Evolutionary conservation across 2,329 filamentous ascomycete genomes (phyloP).

Genomic region (Akanthomyces uredinophilus): DNA sequence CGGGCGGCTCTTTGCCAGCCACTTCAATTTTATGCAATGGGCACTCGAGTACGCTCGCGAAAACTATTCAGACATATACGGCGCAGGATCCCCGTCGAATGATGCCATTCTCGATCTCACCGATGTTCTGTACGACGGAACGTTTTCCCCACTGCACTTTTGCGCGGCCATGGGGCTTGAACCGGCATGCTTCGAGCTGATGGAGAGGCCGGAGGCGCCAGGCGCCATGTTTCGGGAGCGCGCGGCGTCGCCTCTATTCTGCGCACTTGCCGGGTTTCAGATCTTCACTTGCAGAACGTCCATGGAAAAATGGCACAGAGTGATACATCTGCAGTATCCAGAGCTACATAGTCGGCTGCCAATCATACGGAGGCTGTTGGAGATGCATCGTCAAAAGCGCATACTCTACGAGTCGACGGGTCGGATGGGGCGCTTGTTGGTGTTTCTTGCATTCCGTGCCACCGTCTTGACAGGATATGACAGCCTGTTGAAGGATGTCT

Average conservation of each 20-base stretch:
- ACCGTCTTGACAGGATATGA: slow-evolving; percentile 22
- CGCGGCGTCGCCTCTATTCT: slow-evolving; percentile 30
- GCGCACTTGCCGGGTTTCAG: slow-evolving; percentile 29
- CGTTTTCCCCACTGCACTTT: slow-evolving; percentile 29
- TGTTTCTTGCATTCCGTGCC: slow-evolving; percentile 24
- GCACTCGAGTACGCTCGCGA: slow-evolving; percentile 29
- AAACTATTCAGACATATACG: slow-evolving; percentile 24
- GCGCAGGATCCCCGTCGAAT: slow-evolving; percentile 20
- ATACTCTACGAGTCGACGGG: background rate
- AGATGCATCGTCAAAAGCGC: slow-evolving; percentile 2
- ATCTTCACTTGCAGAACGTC: slow-evolving; percentile 18
- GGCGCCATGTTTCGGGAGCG: slow-evolving; percentile 2
- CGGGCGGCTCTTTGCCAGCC: slow-evolving; percentile 25
- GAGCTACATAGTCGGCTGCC: background rate
- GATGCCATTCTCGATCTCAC: slow-evolving; percentile 26
- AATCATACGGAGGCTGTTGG: slow-evolving; percentile 21
- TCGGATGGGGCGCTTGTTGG: slow-evolving; percentile 11
- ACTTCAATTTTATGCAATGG: slow-evolving; percentile 33
- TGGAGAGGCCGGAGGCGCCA: slow-evolving; percentile 18
- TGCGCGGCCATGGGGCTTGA: slow-evolving; percentile 30
- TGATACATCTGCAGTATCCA: slow-evolving; percentile 16
- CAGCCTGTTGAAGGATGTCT: slow-evolving; percentile 21
- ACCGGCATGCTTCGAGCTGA: slow-evolving; percentile 19
- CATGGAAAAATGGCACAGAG: slow-evolving; percentile 17
- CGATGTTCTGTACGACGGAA: slow-evolving; percentile 24